Conservation (phyloP, 148 eudicot genomes). For the Rhododendron molle region DNA sequence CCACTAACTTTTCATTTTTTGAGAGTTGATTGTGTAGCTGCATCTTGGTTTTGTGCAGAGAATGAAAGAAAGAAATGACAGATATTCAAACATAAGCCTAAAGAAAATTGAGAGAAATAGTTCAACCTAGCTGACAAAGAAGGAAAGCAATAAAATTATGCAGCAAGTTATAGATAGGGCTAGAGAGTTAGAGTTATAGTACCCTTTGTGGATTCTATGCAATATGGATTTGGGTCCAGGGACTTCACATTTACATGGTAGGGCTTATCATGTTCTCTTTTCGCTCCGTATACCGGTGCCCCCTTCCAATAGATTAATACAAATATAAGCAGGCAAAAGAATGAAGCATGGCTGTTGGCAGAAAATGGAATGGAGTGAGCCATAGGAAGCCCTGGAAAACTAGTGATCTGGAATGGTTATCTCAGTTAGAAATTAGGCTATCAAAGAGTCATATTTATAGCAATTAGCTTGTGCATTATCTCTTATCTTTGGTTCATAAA, state of each 20-base stretch:
- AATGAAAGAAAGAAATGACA: too few species aligned
- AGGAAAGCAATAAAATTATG: background rate
- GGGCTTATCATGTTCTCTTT: background rate
- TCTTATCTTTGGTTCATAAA: too few species aligned
- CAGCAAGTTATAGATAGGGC: background rate
- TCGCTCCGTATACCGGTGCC: background rate
- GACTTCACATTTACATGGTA: background rate
- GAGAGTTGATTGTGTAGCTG: too few species aligned
- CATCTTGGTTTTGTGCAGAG: too few species aligned
- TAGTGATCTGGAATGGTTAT: too few species aligned
- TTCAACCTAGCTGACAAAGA: background rate
- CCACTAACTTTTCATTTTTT: too few species aligned
- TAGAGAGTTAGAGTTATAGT: too few species aligned
- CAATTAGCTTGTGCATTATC: too few species aligned
- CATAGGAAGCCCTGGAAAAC: background rate
- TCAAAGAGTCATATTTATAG: too few species aligned
- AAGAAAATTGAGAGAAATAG: background rate
- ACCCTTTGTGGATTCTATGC: background rate
- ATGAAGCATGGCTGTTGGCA: background rate
- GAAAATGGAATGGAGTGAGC: background rate
- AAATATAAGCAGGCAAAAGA: background rate
- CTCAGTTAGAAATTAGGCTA: too few species aligned
- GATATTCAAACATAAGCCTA: too few species aligned
- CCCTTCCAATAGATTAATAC: background rate
- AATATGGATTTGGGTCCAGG: background rate